Conservation (phyloP, 495 filamentous ascomycete species). For the Haplographium delicatum region DNA sequence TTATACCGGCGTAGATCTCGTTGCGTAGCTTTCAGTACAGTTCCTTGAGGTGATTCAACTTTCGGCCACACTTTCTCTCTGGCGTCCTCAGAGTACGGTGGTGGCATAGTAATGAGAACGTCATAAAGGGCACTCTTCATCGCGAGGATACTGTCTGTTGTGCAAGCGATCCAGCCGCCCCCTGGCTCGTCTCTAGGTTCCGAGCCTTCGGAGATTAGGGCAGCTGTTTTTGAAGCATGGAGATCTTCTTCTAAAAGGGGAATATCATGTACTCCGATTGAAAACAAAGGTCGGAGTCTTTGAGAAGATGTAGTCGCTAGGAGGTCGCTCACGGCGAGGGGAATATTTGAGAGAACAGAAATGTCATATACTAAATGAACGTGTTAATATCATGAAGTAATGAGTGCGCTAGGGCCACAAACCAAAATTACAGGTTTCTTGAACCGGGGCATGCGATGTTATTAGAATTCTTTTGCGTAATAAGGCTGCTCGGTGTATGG, state of each 20-base stretch:
- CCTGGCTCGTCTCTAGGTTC: constrained; percentile 40
- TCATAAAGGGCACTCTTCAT: constrained; percentile 86
- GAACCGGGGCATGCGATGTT: constrained; percentile 77
- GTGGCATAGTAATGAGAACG: constrained; percentile 74
- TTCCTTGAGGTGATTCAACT: constrained; percentile 57
- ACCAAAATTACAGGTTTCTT: constrained; percentile 85
- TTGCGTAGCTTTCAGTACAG: constrained; percentile 78
- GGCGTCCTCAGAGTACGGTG: constrained; percentile 52
- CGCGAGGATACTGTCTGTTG: constrained; percentile 84
- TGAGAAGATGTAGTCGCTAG: constrained; percentile 55
- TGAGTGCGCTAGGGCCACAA: constrained; percentile 28
- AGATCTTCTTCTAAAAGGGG: constrained; percentile 59
- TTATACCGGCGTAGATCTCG: constrained; percentile 78
- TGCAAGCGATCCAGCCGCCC: constrained; percentile 85
- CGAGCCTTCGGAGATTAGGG: constrained; percentile 10
- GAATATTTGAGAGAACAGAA: constrained; percentile 79
- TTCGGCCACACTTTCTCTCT: constrained; percentile 64
- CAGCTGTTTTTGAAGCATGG: constrained; percentile 30
- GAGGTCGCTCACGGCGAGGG: constrained; percentile 56
- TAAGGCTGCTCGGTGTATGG: constrained; percentile 83
- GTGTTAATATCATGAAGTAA: no score
- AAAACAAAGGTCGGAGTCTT: constrained; percentile 81
- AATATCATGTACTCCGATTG: constrained; percentile 89
- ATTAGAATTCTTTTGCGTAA: constrained; percentile 84
- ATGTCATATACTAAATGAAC: constrained; percentile 87